Base-by-base conservation (phyloP, 2,329 filamentous ascomycete species). In the Sarocladium brachiariae region DNA sequence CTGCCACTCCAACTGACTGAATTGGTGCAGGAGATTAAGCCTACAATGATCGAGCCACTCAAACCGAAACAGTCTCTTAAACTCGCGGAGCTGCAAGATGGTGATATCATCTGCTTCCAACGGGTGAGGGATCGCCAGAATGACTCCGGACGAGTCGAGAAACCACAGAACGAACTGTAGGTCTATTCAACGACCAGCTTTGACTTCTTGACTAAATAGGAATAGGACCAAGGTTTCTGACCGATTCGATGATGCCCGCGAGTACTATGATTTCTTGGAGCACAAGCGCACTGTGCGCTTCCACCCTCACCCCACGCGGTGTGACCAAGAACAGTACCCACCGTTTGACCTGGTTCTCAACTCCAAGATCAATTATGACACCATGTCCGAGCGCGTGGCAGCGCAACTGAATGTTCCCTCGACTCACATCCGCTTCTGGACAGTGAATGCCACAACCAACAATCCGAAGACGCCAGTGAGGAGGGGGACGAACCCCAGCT, bases 71-170 rank as follows among this genome's bases (percentile, higher is more conserved):
- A 89, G 62, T 89, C 90, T 0, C 77, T 99, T 53, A 87, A 90
- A 57, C 84, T 88, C 53, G 93, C 93, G 1, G 95, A 99, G 65
- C 86, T 99, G 21, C 92, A 97, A 64, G 92, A 99, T 60, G 93
- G 93, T 46, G 93, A 99, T 63, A 95, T 99, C 58, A 83, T 99
- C 51, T 96, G 91, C 63, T 96, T 97, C 70, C 93, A 99, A 65
- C 80, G 81, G 53, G 72, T 77, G 23, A 69, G 64, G 1, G 77
- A 80, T 43, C 68, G 68, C 33, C 78, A 76, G 61, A 64, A 64
- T 4, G 63, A 71, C 2, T 58, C 23, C 27, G 39, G 16, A 21
- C 37, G 47, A 14, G 21, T 46, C n/a, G 64, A 67, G 21, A 65
- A 63, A 51, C 34, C 61, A 14, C 51, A 51, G 16, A 63, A 62